These are phyloP conservation scores for Clitopilus hobsonii DNA, from an alignment of 768 basidiomycete genomes.

Conservation along the genomic window DNA sequence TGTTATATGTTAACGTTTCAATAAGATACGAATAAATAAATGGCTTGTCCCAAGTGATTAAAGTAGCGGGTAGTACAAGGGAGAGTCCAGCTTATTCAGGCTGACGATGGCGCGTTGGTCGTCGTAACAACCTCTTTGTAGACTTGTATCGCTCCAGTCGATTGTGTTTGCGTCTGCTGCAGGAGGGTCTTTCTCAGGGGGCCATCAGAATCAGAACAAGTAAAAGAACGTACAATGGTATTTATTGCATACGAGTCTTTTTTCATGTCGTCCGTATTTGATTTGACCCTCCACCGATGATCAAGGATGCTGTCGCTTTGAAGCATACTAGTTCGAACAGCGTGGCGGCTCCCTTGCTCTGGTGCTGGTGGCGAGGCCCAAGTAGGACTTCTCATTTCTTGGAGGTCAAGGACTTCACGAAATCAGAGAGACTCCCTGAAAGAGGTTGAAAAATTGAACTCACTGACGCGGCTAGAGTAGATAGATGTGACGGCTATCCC, in stretches of 20 bases:
- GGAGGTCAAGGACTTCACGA: constrained; percentile 10
- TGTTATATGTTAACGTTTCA: no score
- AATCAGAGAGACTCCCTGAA: neutral
- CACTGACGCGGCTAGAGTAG: constrained; percentile 14
- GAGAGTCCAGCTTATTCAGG: no score
- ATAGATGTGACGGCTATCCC: constrained; percentile 16
- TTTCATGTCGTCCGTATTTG: constrained; percentile 8
- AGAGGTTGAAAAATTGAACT: constrained; percentile 3
- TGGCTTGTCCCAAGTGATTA: no score
- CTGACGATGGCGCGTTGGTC: neutral
- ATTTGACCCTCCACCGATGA: constrained; percentile 10
- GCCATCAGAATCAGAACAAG: neutral
- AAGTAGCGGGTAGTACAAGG: no score
- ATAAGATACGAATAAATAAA: no score
- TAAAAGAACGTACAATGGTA: constrained; percentile 3
- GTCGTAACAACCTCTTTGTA: neutral
- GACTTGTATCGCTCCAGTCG: neutral
- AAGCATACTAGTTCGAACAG: constrained; percentile 7
- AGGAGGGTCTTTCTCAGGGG: neutral
- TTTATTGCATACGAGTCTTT: constrained; percentile 10
- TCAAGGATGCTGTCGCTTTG: constrained; percentile 10
- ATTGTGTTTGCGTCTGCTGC: neutral
- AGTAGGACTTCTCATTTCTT: constrained; percentile 5
- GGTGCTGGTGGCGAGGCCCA: neutral
- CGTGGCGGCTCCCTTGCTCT: constrained; percentile 6